Percentiles rank a stretch among this genome's conserved stretches.
Evolutionary conservation across 1,284 basidiomycete genomes (phyloP).

Genomic region (Cutaneotrichosporon curvatum): DNA sequence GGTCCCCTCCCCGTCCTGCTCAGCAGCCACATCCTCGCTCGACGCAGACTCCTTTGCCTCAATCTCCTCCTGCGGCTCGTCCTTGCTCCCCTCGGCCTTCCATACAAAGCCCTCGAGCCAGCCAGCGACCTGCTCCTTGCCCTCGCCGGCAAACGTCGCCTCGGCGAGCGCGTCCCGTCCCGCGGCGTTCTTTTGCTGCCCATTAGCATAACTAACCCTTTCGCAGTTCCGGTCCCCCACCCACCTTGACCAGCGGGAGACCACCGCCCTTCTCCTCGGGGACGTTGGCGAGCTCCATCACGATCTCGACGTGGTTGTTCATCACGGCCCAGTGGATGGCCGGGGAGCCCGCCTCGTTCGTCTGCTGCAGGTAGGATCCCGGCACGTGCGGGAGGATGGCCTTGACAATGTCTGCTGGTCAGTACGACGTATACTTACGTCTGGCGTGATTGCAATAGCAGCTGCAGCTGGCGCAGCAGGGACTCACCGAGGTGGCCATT

Average conservation of each 20-base stretch:
- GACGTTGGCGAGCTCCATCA: conserved; percentile 57
- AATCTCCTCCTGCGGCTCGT: conserved; percentile 8
- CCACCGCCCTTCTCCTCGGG: conserved; percentile 43
- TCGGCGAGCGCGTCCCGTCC: conserved; percentile 43
- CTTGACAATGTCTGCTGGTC: conserved; percentile 10
- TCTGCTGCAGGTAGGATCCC: conserved; percentile 53
- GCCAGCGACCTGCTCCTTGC: conserved; percentile 46
- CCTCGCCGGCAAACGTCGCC: conserved; percentile 43
- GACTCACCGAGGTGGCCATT: conserved; percentile 76
- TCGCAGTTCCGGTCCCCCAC: conserved; percentile 14
- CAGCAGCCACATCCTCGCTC: conserved; percentile 8
- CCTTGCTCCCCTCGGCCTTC: conserved; percentile 27
- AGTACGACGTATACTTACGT: too few relatives aligned
- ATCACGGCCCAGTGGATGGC: conserved; percentile 81
- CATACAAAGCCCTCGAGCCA: conserved; percentile 46
- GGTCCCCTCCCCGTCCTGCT: conserved; percentile 15
- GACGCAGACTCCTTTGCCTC: not conserved
- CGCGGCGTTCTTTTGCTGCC: conserved; percentile 38
- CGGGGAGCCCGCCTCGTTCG: conserved; percentile 66
- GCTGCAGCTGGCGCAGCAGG: not conserved
- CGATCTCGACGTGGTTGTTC: conserved; percentile 64
- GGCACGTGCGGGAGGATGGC: conserved; percentile 51
- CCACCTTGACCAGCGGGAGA: conserved; percentile 38
- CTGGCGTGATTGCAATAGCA: too few relatives aligned
- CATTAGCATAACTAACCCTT: too few relatives aligned